Percentiles rank a stretch among this genome's conserved stretches.
Evolutionary conservation across 2,329 filamentous ascomycete species (phyloP).

Genomic region (Myriosclerotinia scirpicola): DNA sequence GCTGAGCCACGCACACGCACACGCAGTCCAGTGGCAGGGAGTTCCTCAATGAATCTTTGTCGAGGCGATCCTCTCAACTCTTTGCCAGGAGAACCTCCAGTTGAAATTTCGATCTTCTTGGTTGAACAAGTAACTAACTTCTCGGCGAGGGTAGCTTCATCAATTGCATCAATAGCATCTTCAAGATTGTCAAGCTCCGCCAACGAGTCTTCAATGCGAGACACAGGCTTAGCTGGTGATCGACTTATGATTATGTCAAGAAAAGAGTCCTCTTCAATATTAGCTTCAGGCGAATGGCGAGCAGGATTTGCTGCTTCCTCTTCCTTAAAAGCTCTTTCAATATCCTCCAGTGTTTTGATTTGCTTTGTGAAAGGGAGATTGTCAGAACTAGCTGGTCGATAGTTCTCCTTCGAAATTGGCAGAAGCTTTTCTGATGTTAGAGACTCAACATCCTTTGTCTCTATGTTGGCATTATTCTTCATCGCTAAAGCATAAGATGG

Average conservation of each 20-base stretch:
- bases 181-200: slow-evolving; percentile 62
- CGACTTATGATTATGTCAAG: slow-evolving; percentile 43
- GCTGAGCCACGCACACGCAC: background rate
- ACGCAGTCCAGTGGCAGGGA: slow-evolving; percentile 1
- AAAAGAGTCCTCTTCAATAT: slow-evolving; percentile 40
- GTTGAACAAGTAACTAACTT: slow-evolving; percentile 27
- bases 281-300: slow-evolving; percentile 12
- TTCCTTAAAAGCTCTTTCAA: slow-evolving; percentile 31
- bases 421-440: background rate
- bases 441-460: slow-evolving; percentile 6
- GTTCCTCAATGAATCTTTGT: slow-evolving; percentile 12
- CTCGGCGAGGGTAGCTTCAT: slow-evolving; percentile 35
- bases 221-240: slow-evolving; percentile 43
- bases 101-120: slow-evolving; percentile 11
- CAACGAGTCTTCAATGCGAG: slow-evolving; percentile 62
- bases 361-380: slow-evolving; percentile 23
- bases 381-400: background rate
- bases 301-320: slow-evolving; percentile 18
- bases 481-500: slow-evolving; percentile 31
- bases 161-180: slow-evolving; percentile 54
- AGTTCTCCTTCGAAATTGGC: slow-evolving; percentile 2
- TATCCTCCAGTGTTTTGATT: slow-evolving; percentile 36
- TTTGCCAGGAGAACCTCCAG: slow-evolving; percentile 6
- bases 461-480: slow-evolving; percentile 10
- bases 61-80: slow-evolving; percentile 3